Evolutionary conservation across 2,329 filamentous ascomycete genomes (phyloP).

Genomic region (Malbranchea cinnamomea): DNA sequence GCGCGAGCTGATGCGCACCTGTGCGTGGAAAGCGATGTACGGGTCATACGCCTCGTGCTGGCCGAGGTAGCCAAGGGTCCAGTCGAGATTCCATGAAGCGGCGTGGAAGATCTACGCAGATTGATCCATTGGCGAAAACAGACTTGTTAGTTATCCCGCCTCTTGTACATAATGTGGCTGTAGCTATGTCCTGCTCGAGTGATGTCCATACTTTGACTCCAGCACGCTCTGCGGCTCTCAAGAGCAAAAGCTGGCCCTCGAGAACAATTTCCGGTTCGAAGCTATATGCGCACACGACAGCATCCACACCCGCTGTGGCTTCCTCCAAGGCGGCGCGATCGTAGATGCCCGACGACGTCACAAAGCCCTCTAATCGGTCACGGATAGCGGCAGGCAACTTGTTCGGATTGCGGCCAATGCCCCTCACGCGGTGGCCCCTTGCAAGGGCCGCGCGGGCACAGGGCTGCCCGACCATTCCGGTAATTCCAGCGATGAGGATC

Average conservation of each 20-base stretch:
- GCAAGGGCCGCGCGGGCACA: slow-evolving; percentile 10
- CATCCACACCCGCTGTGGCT: slow-evolving; percentile 21
- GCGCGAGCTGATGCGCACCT: slow-evolving; percentile 14
- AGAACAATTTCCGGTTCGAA: slow-evolving; percentile 14
- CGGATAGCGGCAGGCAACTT: slow-evolving; percentile 13
- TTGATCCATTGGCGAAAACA: too few species aligned
- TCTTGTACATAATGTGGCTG: too few species aligned
- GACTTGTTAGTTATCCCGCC: too few species aligned
- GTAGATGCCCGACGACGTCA: slow-evolving; percentile 13
- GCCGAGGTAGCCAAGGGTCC: slow-evolving; percentile 16
- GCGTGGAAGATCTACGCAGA: slow-evolving; percentile 16
- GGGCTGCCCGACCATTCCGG: neutral
- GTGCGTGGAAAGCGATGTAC: slow-evolving; percentile 19
- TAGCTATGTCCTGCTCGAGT: too few species aligned
- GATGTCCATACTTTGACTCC: slow-evolving; percentile 17
- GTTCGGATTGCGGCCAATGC: slow-evolving; percentile 17
- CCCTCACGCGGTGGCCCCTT: slow-evolving; percentile 21
- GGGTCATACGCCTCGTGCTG: slow-evolving; percentile 21
- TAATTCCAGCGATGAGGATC: slow-evolving; percentile 4
- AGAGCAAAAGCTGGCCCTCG: slow-evolving; percentile 22
- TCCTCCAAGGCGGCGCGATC: slow-evolving; percentile 20
- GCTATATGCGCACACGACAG: slow-evolving; percentile 21
- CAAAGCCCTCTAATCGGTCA: slow-evolving; percentile 16
- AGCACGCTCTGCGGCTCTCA: slow-evolving; percentile 23
- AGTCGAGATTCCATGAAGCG: slow-evolving; percentile 20